A percentile compares a stretch with the other conserved stretches of the same genome.
phyloP scores from a whole-genome alignment of 371 early-diverging fungal genomes.

The Mucor indicus region DNA sequence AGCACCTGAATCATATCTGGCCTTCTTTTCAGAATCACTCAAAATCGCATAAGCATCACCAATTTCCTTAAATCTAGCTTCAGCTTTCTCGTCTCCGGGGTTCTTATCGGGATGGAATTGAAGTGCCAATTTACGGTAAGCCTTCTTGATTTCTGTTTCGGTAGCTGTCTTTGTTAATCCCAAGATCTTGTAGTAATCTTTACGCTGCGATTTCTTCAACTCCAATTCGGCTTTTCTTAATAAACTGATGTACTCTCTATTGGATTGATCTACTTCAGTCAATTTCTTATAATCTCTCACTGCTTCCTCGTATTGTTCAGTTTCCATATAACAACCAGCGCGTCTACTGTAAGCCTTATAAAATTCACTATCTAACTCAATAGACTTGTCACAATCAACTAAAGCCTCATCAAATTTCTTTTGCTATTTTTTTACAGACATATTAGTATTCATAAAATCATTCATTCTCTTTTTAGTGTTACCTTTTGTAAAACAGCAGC shows the following conservation, averaged over 20 bases:
- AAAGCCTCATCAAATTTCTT: slow-evolving; percentile 63
- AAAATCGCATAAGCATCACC: slow-evolving; percentile 77
- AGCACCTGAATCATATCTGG: slow-evolving; percentile 74
- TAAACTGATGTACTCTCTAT: slow-evolving; percentile 63
- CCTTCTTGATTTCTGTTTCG: slow-evolving; percentile 88
- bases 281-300: slow-evolving; percentile 71
- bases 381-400: slow-evolving; percentile 66
- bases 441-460: background rate
- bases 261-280: slow-evolving; percentile 59
- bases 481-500: slow-evolving; percentile 67
- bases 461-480: background rate
- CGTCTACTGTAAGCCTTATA: slow-evolving; percentile 77
- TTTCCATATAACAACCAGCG: slow-evolving; percentile 74
- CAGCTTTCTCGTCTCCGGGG: slow-evolving; percentile 61
- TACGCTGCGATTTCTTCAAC: slow-evolving; percentile 72
- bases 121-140: slow-evolving; percentile 84
- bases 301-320: slow-evolving; percentile 78
- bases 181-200: slow-evolving; percentile 93
- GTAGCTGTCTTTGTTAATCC: slow-evolving; percentile 80
- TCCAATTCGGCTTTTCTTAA: slow-evolving; percentile 72
- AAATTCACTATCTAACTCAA: slow-evolving; percentile 62
- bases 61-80: slow-evolving; percentile 82
- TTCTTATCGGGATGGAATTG: slow-evolving; percentile 88
- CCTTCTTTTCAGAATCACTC: slow-evolving; percentile 80
- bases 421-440: slow-evolving; percentile 30